Conservation (phyloP, 164 flowering plant genomes). For the Brasenia schreberi region DNA sequence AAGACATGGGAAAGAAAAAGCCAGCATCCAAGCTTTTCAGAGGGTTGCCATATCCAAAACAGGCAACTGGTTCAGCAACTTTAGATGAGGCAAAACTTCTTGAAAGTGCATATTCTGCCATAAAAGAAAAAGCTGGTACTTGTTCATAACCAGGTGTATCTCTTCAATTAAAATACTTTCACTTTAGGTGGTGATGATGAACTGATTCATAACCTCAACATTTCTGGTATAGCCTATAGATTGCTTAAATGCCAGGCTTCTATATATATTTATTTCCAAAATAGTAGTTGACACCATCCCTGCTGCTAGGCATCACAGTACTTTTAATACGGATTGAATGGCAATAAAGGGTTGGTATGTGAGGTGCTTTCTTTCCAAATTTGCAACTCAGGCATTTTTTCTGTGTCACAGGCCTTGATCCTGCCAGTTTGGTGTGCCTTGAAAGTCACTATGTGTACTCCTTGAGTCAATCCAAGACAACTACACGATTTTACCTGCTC, state of each 20-base stretch:
- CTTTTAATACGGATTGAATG: no score
- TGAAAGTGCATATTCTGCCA: constrained; percentile 48
- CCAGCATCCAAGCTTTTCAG: constrained; percentile 3
- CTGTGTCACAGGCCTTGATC: constrained; percentile 31
- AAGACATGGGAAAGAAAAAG: constrained; percentile 7
- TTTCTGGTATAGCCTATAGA: no score
- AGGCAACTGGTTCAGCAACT: constrained; percentile 8
- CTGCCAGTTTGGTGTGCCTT: constrained; percentile 33
- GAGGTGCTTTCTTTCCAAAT: not conserved
- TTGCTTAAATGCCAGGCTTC: no score
- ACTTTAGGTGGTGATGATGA: no score
- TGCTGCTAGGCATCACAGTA: no score
- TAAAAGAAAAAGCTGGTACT: constrained; percentile 51
- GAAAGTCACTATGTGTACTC: constrained; percentile 53
- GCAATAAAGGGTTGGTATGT: no score
- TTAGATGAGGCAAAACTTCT: constrained; percentile 19
- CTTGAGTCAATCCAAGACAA: constrained; percentile 44
- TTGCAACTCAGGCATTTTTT: constrained; percentile 8
- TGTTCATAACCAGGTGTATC: not conserved
- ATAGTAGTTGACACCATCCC: no score
- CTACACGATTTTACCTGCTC: constrained; percentile 52
- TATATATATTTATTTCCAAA: no score
- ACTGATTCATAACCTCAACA: no score
- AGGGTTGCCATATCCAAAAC: constrained; percentile 21
- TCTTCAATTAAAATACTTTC: no score